Conservation (phyloP, 1,139 yeast genomes). For the Suhomyces bribrorum region DNA sequence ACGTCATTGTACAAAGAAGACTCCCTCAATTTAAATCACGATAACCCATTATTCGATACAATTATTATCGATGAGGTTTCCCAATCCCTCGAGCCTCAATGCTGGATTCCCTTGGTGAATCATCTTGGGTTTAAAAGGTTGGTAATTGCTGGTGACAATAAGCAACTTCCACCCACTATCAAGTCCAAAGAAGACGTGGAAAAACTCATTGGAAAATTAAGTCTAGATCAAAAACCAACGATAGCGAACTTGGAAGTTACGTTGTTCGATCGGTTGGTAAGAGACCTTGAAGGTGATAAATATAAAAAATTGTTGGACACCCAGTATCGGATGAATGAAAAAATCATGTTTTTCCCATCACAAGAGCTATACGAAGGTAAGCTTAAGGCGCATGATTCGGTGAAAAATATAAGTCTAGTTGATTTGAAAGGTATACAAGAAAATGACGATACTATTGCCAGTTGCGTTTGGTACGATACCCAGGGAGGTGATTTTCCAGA, state of each 20-base stretch:
- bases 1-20: conserved; percentile 45
- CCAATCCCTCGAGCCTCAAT: conserved; percentile 90
- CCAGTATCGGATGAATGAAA: conserved; percentile 85
- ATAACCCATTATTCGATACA: conserved; percentile 63
- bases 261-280: conserved; percentile 75
- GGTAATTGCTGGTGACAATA: conserved; percentile 83
- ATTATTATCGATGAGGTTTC: conserved; percentile 94
- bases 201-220: conserved; percentile 27
- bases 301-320: conserved; percentile 57
- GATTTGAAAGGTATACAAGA: conserved; percentile 58
- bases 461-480: conserved; percentile 82
- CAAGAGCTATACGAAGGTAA: conserved; percentile 60
- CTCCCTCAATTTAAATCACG: conserved; percentile 19
- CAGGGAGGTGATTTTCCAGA: conserved; percentile 87
- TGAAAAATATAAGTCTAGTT: conserved; percentile 49
- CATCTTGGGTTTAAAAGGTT: conserved; percentile 61
- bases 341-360: conserved; percentile 82
- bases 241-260: conserved; percentile 57
- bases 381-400: conserved; percentile 63
- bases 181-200: conserved; percentile 39
- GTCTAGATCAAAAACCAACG: conserved; percentile 18
- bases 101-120: conserved; percentile 90
- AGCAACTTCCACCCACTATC: conserved; percentile 82
- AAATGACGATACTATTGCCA: conserved; percentile 31
- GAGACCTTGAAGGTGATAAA: conserved; percentile 51